phyloP scores from a whole-genome alignment of 2,329 filamentous ascomycete genomes.

The Penicillium psychrosexuale region DNA sequence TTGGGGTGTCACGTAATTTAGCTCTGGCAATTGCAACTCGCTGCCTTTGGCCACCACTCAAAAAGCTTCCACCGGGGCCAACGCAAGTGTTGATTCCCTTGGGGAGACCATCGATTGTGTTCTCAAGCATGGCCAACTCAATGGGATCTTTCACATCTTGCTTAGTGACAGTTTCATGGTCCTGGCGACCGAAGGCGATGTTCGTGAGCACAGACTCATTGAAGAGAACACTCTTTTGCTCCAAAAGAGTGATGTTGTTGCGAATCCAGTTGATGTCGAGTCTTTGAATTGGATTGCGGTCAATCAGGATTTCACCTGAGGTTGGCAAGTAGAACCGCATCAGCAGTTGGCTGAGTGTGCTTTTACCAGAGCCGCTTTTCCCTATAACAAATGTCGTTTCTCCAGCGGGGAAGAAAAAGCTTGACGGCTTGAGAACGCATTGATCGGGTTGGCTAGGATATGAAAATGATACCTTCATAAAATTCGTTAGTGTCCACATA shows the following conservation, averaged over 20 bases:
- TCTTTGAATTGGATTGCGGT: conserved; percentile 59
- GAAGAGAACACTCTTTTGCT: conserved; percentile 79
- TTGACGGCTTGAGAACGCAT: conserved; percentile 58
- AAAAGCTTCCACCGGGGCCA: conserved; percentile 63
- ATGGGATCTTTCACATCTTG: conserved; percentile 61
- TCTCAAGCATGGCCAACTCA: conserved; percentile 65
- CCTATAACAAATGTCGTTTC: conserved; percentile 79
- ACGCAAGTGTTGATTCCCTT: conserved; percentile 69
- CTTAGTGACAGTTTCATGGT: conserved; percentile 49
- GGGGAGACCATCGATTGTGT: conserved; percentile 65
- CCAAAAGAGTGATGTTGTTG: conserved; percentile 72
- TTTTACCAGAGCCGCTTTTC: conserved; percentile 86
- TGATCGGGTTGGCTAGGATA: conserved; percentile 69
- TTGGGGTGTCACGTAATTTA: conserved; percentile 68
- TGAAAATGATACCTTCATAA: conserved; percentile 68
- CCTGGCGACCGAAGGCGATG: conserved; percentile 65
- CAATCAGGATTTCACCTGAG: conserved; percentile 65
- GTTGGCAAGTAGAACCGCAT: conserved; percentile 70
- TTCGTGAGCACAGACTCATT: conserved; percentile 76
- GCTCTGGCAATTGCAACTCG: conserved; percentile 77
- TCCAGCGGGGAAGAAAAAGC: conserved; percentile 68
- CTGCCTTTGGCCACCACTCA: conserved; percentile 85
- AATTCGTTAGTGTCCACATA: not conserved
- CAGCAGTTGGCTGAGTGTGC: conserved; percentile 77
- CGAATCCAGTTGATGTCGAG: conserved; percentile 71